Evolutionary conservation across 2,329 filamentous ascomycete species (phyloP).

Genomic region (Epichloe typhina): DNA sequence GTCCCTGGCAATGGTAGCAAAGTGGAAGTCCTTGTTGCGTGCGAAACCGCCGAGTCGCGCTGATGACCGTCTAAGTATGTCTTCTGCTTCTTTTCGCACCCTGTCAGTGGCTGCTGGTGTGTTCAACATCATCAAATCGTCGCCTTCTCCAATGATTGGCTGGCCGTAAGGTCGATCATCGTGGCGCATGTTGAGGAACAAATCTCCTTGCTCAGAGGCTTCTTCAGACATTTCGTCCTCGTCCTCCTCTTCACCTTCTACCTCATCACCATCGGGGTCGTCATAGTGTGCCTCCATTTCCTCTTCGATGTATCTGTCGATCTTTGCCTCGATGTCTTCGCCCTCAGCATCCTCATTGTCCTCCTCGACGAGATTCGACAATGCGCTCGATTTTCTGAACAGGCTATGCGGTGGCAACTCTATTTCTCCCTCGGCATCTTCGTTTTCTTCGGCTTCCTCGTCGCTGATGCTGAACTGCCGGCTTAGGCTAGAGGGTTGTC

Average conservation of each 20-base stretch:
- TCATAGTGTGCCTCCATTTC: slow-evolving; percentile 25
- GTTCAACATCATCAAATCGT: slow-evolving; percentile 41
- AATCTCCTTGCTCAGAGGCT: slow-evolving; percentile 29
- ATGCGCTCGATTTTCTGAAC: slow-evolving; percentile 16
- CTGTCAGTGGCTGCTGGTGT: slow-evolving; percentile 41
- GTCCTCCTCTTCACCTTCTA: slow-evolving; percentile 25
- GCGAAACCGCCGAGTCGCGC: slow-evolving; percentile 27
- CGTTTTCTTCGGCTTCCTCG: slow-evolving; percentile 19
- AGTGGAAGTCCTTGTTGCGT: slow-evolving; percentile 46
- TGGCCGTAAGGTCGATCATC: slow-evolving; percentile 26
- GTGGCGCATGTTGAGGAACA: slow-evolving; percentile 36
- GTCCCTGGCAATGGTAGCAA: slow-evolving; percentile 59
- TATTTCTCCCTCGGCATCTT: slow-evolving; percentile 22
- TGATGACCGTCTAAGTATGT: slow-evolving; percentile 39
- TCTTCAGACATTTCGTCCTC: slow-evolving; percentile 27
- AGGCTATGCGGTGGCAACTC: slow-evolving; percentile 21
- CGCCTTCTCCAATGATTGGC: slow-evolving; percentile 29
- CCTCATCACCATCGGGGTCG: slow-evolving; percentile 23
- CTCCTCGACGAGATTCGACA: slow-evolving; percentile 7
- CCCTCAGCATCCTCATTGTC: slow-evolving; percentile 15
- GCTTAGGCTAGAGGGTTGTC: slow-evolving; percentile 40
- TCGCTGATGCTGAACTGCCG: slow-evolving; percentile 22
- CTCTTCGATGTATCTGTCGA: slow-evolving; percentile 22
- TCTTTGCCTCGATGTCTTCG: slow-evolving; percentile 22
- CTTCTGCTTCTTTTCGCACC: slow-evolving; percentile 41